Conservation (phyloP, 495 filamentous ascomycete genomes). For the Stereocaulon alpinum region DNA sequence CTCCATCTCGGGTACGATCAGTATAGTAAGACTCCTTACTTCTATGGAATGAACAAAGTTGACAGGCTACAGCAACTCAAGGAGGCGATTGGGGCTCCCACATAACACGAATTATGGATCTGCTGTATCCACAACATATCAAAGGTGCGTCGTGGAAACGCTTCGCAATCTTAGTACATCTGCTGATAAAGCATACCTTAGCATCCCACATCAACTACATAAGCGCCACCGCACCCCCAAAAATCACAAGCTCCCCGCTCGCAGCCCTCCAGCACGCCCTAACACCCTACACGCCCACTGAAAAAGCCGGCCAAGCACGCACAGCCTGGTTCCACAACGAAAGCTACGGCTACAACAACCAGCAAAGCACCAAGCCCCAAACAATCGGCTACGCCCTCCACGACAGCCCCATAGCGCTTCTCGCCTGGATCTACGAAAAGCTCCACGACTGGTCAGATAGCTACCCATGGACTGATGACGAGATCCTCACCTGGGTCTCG, state of each 20-base stretch:
- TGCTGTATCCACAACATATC: conserved; percentile 45
- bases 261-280: conserved; percentile 35
- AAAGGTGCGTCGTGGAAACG: conserved; percentile 16
- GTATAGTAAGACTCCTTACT: conserved; percentile 38
- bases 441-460: conserved; percentile 57
- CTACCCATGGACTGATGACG: conserved; percentile 59
- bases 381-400: conserved; percentile 47
- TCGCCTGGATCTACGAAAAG: conserved; percentile 65
- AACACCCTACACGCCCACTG: conserved; percentile 27
- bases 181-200: not conserved
- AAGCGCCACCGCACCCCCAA: conserved; percentile 30
- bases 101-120: conserved; percentile 48
- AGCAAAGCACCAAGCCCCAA: conserved; percentile 55
- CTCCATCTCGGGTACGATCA: conserved; percentile 50
- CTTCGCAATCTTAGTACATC: too few species aligned
- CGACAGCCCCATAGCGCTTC: conserved; percentile 50
- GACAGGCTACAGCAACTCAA: conserved; percentile 39
- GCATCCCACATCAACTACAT: conserved; percentile 57
- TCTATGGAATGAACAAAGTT: not conserved
- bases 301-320: conserved; percentile 37
- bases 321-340: conserved; percentile 40
- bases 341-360: conserved; percentile 46
- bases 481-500: conserved; percentile 55
- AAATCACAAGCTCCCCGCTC: conserved; percentile 31
- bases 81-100: conserved; percentile 61